phyloP scores from a whole-genome alignment of 768 basidiomycete genomes.

The Daedaleopsis sinensis region DNA sequence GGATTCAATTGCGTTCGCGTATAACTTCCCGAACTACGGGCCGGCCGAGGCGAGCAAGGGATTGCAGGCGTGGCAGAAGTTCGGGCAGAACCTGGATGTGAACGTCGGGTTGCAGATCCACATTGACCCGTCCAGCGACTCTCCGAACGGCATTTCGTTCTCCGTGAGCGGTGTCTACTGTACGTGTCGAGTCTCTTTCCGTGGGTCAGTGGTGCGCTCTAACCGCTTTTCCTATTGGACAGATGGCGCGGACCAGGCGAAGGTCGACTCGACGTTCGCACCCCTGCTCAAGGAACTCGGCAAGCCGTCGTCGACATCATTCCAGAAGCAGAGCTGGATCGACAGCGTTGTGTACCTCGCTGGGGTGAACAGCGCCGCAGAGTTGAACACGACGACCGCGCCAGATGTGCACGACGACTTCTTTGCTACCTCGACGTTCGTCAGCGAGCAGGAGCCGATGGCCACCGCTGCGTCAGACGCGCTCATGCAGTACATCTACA shows the following conservation, averaged over 20 bases:
- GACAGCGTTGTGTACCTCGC: not conserved
- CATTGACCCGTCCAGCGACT: not conserved
- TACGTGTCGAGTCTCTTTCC: not conserved
- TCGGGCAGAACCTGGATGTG: not conserved
- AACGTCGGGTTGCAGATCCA: not conserved
- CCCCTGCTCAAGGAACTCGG: conserved; percentile 3
- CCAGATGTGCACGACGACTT: conserved; percentile 1
- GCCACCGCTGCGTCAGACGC: not conserved
- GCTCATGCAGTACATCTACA: conserved; percentile 5
- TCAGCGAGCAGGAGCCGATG: not conserved
- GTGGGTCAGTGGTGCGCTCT: no score
- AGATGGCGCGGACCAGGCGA: not conserved
- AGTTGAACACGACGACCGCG: not conserved
- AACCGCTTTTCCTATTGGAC: not conserved
- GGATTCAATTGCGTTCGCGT: not conserved
- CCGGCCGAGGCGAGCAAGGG: not conserved
- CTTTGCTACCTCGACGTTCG: conserved; percentile 7
- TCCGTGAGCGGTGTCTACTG: not conserved
- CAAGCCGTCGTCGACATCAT: not conserved
- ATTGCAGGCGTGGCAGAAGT: conserved; percentile 4
- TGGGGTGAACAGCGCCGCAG: not conserved
- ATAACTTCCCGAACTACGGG: not conserved
- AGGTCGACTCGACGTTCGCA: not conserved
- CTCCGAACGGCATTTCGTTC: not conserved
- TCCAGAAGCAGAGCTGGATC: conserved; percentile 5